Evolutionary conservation across 192 early-diverging fungal genomes (phyloP).

Genomic region (Spizellomyces punctatus): DNA sequence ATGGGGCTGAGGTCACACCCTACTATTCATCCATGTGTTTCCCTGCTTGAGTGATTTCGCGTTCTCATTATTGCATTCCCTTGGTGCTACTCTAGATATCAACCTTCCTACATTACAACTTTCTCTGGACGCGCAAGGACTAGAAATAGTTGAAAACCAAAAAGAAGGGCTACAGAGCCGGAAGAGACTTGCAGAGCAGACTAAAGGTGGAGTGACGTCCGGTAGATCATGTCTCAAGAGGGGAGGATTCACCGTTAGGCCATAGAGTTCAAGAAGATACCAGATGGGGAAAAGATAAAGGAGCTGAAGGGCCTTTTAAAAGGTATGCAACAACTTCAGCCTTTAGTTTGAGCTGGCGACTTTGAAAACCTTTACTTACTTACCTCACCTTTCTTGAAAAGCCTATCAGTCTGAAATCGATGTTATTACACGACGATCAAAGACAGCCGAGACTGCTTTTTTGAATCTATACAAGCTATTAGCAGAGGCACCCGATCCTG

Average conservation of each 20-base stretch:
- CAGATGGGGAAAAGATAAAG: slow-evolving; percentile 75
- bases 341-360: background rate
- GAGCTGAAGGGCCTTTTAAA: slow-evolving; percentile 80
- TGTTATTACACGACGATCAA: slow-evolving; percentile 78
- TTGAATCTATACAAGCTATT: slow-evolving; percentile 78
- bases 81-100: slow-evolving; percentile 47
- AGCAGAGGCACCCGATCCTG: slow-evolving; percentile 83
- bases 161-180: slow-evolving; percentile 73
- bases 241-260: background rate
- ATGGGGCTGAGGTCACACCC: no score
- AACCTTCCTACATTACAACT: slow-evolving; percentile 70
- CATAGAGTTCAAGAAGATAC: slow-evolving; percentile 75
- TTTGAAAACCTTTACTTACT: background rate
- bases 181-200: slow-evolving; percentile 84
- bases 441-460: slow-evolving; percentile 80
- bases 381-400: background rate
- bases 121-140: slow-evolving; percentile 73
- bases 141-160: slow-evolving; percentile 84
- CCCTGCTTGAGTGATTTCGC: background rate
- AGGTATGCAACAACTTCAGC: slow-evolving; percentile 34
- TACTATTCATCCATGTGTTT: background rate
- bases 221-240: background rate
- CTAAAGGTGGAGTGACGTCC: slow-evolving; percentile 61
- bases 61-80: background rate
- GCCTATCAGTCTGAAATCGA: slow-evolving; percentile 95